These are phyloP conservation scores for Pseudogymnoascus sp. DNA, from an alignment of 2,329 filamentous ascomycete species.

Conservation along the genomic window DNA sequence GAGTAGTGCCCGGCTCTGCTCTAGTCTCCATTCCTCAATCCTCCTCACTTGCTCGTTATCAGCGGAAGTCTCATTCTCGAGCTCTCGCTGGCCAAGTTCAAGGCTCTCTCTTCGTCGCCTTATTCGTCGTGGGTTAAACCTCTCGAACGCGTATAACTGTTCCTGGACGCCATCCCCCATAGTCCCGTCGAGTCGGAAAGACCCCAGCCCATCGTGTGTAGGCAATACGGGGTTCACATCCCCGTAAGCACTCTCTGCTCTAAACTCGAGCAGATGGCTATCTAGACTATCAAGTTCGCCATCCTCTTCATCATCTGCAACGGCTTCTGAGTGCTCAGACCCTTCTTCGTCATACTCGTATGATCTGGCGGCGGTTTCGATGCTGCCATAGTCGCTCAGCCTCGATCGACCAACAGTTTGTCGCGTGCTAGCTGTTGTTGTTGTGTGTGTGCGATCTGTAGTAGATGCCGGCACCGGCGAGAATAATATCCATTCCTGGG, in stretches of 20 bases:
- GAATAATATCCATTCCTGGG: slow-evolving; percentile 95
- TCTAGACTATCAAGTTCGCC: slow-evolving; percentile 87
- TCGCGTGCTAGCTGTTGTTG: slow-evolving; percentile 48
- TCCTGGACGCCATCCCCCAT: slow-evolving; percentile 59
- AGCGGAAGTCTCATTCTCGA: slow-evolving; percentile 47
- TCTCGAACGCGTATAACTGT: slow-evolving; percentile 82
- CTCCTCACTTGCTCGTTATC: slow-evolving; percentile 70
- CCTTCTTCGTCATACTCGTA: slow-evolving; percentile 39
- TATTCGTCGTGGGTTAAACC: slow-evolving; percentile 65
- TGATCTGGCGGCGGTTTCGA: slow-evolving; percentile 61
- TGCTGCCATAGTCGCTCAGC: slow-evolving; percentile 72
- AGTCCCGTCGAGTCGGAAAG: slow-evolving; percentile 60
- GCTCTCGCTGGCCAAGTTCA: slow-evolving; percentile 41
- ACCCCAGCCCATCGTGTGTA: slow-evolving; percentile 83
- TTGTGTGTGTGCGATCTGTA: slow-evolving; percentile 59
- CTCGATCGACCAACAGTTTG: slow-evolving; percentile 63
- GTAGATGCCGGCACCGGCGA: slow-evolving; percentile 63
- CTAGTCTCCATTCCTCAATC: slow-evolving; percentile 86
- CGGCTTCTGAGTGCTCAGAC: slow-evolving; percentile 50
- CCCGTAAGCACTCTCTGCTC: slow-evolving; percentile 44
- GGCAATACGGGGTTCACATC: slow-evolving; percentile 59
- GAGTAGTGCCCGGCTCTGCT: slow-evolving; percentile 77
- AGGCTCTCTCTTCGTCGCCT: slow-evolving; percentile 46
- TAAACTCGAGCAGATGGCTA: slow-evolving; percentile 82
- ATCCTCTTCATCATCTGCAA: slow-evolving; percentile 49